These are phyloP conservation scores for Penicillium sp. DNA, from an alignment of 2,329 filamentous ascomycete species.

Conservation along the genomic window DNA sequence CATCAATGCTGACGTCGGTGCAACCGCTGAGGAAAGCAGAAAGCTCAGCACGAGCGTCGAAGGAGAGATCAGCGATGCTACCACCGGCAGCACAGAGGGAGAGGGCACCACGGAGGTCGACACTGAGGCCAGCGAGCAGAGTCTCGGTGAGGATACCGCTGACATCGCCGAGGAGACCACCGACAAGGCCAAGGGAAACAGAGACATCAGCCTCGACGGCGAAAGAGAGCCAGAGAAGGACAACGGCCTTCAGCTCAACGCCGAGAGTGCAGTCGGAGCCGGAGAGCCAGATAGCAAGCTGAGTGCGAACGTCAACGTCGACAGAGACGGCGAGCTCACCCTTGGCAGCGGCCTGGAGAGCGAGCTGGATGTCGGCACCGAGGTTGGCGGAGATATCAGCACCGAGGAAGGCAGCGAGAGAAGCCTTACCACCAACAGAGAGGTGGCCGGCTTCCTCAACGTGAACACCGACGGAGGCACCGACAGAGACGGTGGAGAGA, in stretches of 20 bases:
- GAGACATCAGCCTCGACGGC: conserved; percentile 30
- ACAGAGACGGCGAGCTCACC: conserved; percentile 33
- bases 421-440: conserved; percentile 29
- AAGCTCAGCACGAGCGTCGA: conserved; percentile 37
- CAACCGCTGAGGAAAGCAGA: conserved; percentile 39
- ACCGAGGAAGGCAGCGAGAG: conserved; percentile 37
- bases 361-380: conserved; percentile 30
- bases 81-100: conserved; percentile 34
- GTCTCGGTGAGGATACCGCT: conserved; percentile 33
- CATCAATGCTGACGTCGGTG: conserved; percentile 22
- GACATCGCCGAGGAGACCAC: conserved; percentile 31
- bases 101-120: conserved; percentile 35
- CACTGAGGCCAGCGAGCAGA: conserved; percentile 30
- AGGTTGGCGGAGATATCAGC: conserved; percentile 28
- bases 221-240: conserved; percentile 40
- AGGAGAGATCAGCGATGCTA: conserved; percentile 34
- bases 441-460: conserved; percentile 34
- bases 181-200: conserved; percentile 30
- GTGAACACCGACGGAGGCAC: conserved; percentile 32
- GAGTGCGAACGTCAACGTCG: conserved; percentile 30
- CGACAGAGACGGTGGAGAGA: conserved; percentile 35
- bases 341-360: conserved; percentile 31
- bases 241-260: conserved; percentile 39
- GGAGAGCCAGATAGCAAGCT: conserved; percentile 37
- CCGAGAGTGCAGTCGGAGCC: conserved; percentile 35